Evolutionary conservation across 768 basidiomycete genomes (phyloP), one percentile per base, ranked within the genome.

Genomic region (Ephemerocybe angulata): DNA sequence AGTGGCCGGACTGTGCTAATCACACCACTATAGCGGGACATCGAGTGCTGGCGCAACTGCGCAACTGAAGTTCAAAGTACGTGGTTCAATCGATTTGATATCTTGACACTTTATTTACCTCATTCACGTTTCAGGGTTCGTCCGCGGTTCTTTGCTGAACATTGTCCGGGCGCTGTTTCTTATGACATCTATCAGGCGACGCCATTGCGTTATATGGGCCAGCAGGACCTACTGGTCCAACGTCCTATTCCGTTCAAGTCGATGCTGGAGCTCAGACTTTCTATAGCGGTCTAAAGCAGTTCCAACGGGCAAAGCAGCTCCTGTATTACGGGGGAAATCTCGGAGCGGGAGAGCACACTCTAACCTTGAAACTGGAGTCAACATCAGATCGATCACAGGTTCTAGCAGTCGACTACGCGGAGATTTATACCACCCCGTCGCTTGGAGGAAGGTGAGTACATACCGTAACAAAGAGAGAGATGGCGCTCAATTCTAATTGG

Each of bases 171-270:
- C 21, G 21, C 21, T 1, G 12, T 6, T 22, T 12, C 24, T 28
- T 28, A 25, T 7, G 21, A 11, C 10, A 7, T 27, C 15, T 12
- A 7, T 25, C 53, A 75, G 80, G 77, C 40, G 74, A 75, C 55
- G 75, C 71, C 12, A 70, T 81, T n/a, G 74, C 72, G 0, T 47
- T 81, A 7, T 80, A 74, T 49, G 76, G 79, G 17, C 67, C 78
- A 10, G 67, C 74, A 1, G 61, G 57, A 1, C 58, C 62, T 1
- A 48, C 44, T 10, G 50, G 46, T 19, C 50, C 58, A 12, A 53
- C 61, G 1, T 40, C 52, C 3, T 63, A 52, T 30, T 49, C 56
- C 19, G 60, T 61, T n/a, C 56, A 53, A 24, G 46, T 64, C 13
- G 57, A 62, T 33, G 50, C 44, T 24, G 47, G 56, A 5, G 15